Percentiles rank a stretch among this genome's conserved stretches.
phyloP scores from a whole-genome alignment of 768 basidiomycete genomes.

The Kwoniella sp. region DNA sequence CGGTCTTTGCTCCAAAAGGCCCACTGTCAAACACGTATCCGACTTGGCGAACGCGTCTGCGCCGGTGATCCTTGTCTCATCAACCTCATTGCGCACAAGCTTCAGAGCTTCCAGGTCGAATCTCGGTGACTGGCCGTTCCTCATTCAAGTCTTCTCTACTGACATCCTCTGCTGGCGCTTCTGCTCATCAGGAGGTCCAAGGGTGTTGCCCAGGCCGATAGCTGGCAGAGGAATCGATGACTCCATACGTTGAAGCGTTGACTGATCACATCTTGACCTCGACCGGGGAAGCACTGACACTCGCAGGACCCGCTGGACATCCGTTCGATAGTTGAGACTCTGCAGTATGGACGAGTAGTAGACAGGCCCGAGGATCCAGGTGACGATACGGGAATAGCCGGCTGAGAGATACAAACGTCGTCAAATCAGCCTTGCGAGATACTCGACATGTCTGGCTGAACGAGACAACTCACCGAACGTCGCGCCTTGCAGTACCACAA shows the following conservation, averaged over 20 bases:
- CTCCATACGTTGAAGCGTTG: background rate
- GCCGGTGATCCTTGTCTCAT: too few species aligned
- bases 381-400: conserved; percentile 15
- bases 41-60: too few species aligned
- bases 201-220: background rate
- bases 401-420: background rate
- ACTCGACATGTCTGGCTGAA: background rate
- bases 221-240: conserved; percentile 1
- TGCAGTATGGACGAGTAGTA: conserved; percentile 17
- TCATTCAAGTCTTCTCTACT: too few species aligned
- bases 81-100: too few species aligned
- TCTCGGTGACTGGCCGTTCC: too few species aligned
- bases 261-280: background rate
- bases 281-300: conserved; percentile 1
- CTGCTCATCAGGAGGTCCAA: background rate
- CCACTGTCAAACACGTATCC: too few species aligned
- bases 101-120: too few species aligned
- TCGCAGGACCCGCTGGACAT: conserved; percentile 7
- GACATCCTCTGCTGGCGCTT: background rate
- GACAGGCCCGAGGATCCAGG: conserved; percentile 13
- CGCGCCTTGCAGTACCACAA: conserved; percentile 13
- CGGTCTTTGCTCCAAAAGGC: too few species aligned
- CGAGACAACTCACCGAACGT: conserved; percentile 18
- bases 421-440: background rate
- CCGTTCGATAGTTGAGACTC: conserved; percentile 11